Evolutionary conservation across 148 eudicot genomes (phyloP).

Genomic region (Vaccinium darrowii): DNA sequence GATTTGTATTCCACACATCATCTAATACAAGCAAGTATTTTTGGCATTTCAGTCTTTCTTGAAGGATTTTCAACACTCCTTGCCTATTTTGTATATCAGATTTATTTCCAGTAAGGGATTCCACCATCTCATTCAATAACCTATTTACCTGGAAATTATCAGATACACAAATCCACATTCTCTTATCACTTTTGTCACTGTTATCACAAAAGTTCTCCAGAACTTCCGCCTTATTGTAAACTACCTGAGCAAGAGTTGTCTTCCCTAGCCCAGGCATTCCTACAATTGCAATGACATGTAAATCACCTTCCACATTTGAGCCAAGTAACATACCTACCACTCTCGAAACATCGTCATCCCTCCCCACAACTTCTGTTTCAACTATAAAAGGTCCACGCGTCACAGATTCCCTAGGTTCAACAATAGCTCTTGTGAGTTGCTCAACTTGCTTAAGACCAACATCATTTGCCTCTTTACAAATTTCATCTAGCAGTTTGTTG

Average conservation of each 20-base stretch:
- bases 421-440: background rate
- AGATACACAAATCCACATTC: background rate
- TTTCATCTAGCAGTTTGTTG: background rate
- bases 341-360: background rate
- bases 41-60: background rate
- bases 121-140: background rate
- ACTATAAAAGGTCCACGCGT: background rate
- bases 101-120: background rate
- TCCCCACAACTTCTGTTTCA: background rate
- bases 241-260: background rate
- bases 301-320: background rate
- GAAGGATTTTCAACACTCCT: background rate
- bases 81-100: background rate
- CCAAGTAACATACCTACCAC: background rate
- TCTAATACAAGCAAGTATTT: background rate
- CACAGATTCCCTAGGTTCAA: background rate
- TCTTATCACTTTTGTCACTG: background rate
- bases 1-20: background rate
- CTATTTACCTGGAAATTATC: background rate
- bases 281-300: background rate
- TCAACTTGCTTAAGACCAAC: background rate
- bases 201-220: background rate
- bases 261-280: background rate
- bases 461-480: background rate
- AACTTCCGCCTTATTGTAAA: background rate